Conservation (phyloP, 2,329 filamentous ascomycete genomes). For the Parastagonospora avenae region DNA sequence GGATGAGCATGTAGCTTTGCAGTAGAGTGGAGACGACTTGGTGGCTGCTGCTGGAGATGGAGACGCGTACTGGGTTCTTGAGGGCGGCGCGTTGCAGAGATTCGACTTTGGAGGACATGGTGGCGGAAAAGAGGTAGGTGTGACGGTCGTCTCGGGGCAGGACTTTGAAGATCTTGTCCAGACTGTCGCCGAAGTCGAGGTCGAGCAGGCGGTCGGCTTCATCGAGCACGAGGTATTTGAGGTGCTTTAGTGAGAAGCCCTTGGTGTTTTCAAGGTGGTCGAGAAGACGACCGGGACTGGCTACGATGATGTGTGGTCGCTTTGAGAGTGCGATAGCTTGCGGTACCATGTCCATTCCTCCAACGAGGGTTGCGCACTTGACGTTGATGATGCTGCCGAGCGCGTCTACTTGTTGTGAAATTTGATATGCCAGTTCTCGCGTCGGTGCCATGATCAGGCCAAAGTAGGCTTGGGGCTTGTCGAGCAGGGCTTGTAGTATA, state of each 20-base stretch:
- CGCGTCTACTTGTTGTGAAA: slow-evolving; percentile 84
- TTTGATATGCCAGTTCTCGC: slow-evolving; percentile 90
- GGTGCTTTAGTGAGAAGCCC: slow-evolving; percentile 80
- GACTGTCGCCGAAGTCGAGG: slow-evolving; percentile 88
- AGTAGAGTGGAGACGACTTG: slow-evolving; percentile 89
- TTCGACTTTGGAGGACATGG: slow-evolving; percentile 92
- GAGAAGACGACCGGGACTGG: slow-evolving; percentile 83
- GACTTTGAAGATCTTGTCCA: slow-evolving; percentile 92
- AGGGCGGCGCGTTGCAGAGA: slow-evolving; percentile 88
- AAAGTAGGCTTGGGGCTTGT: slow-evolving; percentile 83
- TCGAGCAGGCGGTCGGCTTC: slow-evolving; percentile 92
- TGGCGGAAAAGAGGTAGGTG: slow-evolving; percentile 87
- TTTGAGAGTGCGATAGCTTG: slow-evolving; percentile 93
- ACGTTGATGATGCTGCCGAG: slow-evolving; percentile 88
- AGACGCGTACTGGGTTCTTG: slow-evolving; percentile 80
- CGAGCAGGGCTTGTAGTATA: slow-evolving; percentile 86
- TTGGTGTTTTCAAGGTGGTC: slow-evolving; percentile 98
- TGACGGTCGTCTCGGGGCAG: slow-evolving; percentile 65
- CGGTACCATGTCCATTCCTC: slow-evolving; percentile 93
- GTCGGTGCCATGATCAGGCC: slow-evolving; percentile 92
- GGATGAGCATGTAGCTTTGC: slow-evolving; percentile 82
- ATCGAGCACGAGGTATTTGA: slow-evolving; percentile 93
- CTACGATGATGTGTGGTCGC: slow-evolving; percentile 92
- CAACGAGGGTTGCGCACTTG: slow-evolving; percentile 82
- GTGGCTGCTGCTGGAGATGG: slow-evolving; percentile 81